Evolutionary conservation across 805 yeast genomes (phyloP), one percentile per base, ranked within the genome.

Genomic region (Grigorovia yakushimaensis): DNA sequence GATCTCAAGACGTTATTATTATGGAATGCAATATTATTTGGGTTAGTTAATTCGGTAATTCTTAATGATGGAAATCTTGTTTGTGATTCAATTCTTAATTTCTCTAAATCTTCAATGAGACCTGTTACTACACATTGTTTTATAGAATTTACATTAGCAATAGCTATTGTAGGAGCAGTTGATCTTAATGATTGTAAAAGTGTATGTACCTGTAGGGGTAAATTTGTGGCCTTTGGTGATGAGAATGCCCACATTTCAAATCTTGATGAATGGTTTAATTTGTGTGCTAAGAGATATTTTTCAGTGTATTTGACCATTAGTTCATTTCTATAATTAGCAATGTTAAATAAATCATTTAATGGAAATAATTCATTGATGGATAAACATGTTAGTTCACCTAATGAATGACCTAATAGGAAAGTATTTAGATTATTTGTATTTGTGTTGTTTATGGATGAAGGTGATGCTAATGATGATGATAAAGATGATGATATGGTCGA

Each of bases 101-200:
- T 53, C 35, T 60, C 63, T 21, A 62, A 43, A 40, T 61, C 66
- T 15, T 55, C 57, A 5, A 50, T 54, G 5, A 58, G 47, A 17
- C 67, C 68, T 7, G 66, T 62, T 2, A 63, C 60, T 1, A 64
- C 68, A 46, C 65, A 59, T 45, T 63, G 67, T 47, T 60, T 59
- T 22, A 51, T 49, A 2, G 64, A 56, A 43, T 64, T 64, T 22
- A 60, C 59, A 47, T 64, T 64, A 2, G 67, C 67, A 13, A 64
- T 57, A 6, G 59, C 52, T 1, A 62, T 55, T 4, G 61, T 54
- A 35, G 49, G 51, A 39, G 52, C 57, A 9, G 47, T 43, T 6
- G 44, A 39, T 18, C 48, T 39, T 43, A 54, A 46, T 13, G 52
- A 47, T 22, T 50, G 47, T 24, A 58, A 39, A 8, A 56, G 42